Base-by-base conservation (phyloP, 495 filamentous ascomycete genomes). In the Jackrogersella multiformis region DNA sequence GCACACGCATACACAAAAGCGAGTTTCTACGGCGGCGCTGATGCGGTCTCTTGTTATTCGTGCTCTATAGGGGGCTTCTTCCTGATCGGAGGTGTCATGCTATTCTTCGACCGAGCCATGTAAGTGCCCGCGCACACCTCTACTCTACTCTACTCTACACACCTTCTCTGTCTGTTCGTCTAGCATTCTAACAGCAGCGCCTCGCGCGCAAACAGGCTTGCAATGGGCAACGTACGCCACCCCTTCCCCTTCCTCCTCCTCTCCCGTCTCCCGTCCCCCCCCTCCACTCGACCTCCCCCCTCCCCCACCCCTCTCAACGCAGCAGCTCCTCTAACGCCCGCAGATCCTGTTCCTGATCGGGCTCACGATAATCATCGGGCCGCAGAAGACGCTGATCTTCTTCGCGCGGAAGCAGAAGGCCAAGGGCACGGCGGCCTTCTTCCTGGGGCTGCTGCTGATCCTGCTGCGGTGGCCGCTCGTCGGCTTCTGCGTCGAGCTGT, bases 21-120 rank as follows among this genome's bases (percentile, higher is more conserved):
- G n/a, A 42, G 18, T 35, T 58, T 39, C 48, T 2, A 51, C n/a
- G 8, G 54, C 23, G 35, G 49, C 51, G 36, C 54, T 65, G 44
- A 61, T 58, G 58, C 46, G 64, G 70, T 68, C 36, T 58, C 45
- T 57, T 58, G 45, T 57, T 59, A 32, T 61, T 52, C 42, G 60
- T 23, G 44, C 16, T 62, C 34, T 38, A 48, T 63, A 94, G 94
- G 94, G 68, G 92, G 89, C 54, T 87, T 97, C 81, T 99, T 99
- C 85, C 86, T 99, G 45, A 82, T 97, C 73, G 92, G 92, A 61
- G 95, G 95, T 52, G 91, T 98, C 4, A 77, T 98, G 66, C 87
- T 99, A 80, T 97, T 99, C 82, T 99, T 98, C 77, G 95, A 99
- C 79, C 88, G 96, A 60, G 92, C 95, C 68, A 91, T 98, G 93